These are phyloP conservation scores for Diatrype stigma DNA, from an alignment of 2,329 filamentous ascomycete species.

Conservation along the genomic window DNA sequence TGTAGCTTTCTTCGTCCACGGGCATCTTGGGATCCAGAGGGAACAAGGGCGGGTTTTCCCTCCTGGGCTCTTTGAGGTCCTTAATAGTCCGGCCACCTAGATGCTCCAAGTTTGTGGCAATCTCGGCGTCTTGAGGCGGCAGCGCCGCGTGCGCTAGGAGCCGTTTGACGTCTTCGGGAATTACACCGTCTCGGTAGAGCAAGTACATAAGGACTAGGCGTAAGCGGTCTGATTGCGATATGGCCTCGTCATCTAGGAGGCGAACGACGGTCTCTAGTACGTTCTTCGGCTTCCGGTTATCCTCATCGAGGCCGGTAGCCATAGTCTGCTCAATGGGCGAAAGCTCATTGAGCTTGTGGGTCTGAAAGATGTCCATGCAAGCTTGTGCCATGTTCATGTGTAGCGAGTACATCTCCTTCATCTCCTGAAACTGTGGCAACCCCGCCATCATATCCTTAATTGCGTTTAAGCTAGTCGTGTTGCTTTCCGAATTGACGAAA, in stretches of 20 bases:
- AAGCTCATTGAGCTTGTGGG: slow-evolving; percentile 79
- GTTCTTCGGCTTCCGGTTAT: slow-evolving; percentile 86
- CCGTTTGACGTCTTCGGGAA: slow-evolving; percentile 78
- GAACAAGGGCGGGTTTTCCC: slow-evolving; percentile 65
- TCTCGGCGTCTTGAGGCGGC: slow-evolving; percentile 66
- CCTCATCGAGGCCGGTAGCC: slow-evolving; percentile 89
- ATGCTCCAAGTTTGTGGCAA: slow-evolving; percentile 73
- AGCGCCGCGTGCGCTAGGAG: slow-evolving; percentile 79
- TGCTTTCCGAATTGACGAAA: slow-evolving; percentile 71
- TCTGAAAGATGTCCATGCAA: slow-evolving; percentile 90
- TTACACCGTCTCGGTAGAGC: slow-evolving; percentile 79
- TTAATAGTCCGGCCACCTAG: slow-evolving; percentile 72
- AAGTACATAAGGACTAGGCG: slow-evolving; percentile 83
- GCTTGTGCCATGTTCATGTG: slow-evolving; percentile 97
- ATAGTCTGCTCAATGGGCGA: slow-evolving; percentile 86
- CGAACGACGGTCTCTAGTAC: slow-evolving; percentile 80
- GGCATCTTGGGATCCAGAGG: slow-evolving; percentile 56
- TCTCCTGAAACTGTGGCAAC: slow-evolving; percentile 88
- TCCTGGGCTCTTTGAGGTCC: slow-evolving; percentile 70
- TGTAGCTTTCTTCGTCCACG: slow-evolving; percentile 68
- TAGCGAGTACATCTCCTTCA: slow-evolving; percentile 91
- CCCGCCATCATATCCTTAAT: slow-evolving; percentile 98
- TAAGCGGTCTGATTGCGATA: slow-evolving; percentile 69
- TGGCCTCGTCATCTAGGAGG: slow-evolving; percentile 78
- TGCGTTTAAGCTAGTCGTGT: slow-evolving; percentile 74